phyloP scores from a whole-genome alignment of 2,329 filamentous ascomycete genomes.

The Endocalyx cinctus region DNA sequence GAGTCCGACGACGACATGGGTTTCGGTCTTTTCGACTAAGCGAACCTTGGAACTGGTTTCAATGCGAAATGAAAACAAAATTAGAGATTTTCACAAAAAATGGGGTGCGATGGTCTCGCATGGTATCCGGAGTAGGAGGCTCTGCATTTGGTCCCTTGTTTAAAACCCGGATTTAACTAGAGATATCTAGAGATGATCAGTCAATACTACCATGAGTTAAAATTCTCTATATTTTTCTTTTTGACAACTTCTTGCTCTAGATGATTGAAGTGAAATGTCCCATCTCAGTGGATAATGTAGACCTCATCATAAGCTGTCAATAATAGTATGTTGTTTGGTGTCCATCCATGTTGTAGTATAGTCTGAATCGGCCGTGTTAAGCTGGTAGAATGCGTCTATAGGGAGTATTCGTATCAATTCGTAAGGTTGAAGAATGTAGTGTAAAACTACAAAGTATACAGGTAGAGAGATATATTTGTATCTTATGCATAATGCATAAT shows the following conservation, averaged over 20 bases:
- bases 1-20: slow-evolving; percentile 74
- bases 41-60: slow-evolving; percentile 21
- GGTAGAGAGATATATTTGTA: too few species aligned
- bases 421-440: too few species aligned
- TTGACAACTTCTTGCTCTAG: too few species aligned
- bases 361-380: too few species aligned
- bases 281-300: background rate
- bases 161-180: slow-evolving; percentile 9
- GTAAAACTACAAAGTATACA: too few species aligned
- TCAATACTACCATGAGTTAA: slow-evolving; percentile 14
- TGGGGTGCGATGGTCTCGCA: slow-evolving; percentile 22
- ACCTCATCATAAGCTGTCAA: too few species aligned
- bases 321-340: too few species aligned
- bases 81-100: slow-evolving; percentile 22
- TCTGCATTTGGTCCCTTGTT: slow-evolving; percentile 21
- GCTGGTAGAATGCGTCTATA: too few species aligned
- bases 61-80: slow-evolving; percentile 20
- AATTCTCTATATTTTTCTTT: background rate
- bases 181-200: slow-evolving; percentile 18
- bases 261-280: too few species aligned
- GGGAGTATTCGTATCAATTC: too few species aligned
- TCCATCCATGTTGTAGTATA: too few species aligned
- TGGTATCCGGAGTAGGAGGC: slow-evolving; percentile 23
- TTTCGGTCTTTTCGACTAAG: slow-evolving; percentile 73
- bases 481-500: too few species aligned